A percentile compares a stretch with the other conserved stretches of the same genome.
Conservation (phyloP, 495 filamentous ascomycete genomes). For the Podospora sp. region DNA sequence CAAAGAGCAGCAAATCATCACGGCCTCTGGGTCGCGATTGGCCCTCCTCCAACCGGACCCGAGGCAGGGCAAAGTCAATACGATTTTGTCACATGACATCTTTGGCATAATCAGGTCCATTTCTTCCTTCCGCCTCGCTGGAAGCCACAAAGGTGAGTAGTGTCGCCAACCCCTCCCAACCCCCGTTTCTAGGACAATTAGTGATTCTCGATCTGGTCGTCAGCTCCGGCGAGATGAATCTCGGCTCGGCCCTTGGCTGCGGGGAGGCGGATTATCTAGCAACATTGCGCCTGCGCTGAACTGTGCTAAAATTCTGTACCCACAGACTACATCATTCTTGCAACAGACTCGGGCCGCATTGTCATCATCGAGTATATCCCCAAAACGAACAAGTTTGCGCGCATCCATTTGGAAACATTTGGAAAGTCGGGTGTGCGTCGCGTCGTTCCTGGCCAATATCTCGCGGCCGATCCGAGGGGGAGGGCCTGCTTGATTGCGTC, state of each 20-base stretch:
- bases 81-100: slow-evolving; percentile 85
- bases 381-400: slow-evolving; percentile 81
- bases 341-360: slow-evolving; percentile 93
- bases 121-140: slow-evolving; percentile 85
- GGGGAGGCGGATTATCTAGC: slow-evolving; percentile 28
- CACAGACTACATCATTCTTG: slow-evolving; percentile 93
- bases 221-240: slow-evolving; percentile 45
- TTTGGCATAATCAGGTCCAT: slow-evolving; percentile 92
- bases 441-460: slow-evolving; percentile 92
- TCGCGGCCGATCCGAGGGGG: slow-evolving; percentile 93
- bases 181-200: slow-evolving; percentile 67
- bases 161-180: slow-evolving; percentile 25
- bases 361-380: slow-evolving; percentile 91
- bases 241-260: slow-evolving; percentile 27
- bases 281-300: slow-evolving; percentile 34
- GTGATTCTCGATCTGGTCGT: slow-evolving; percentile 81
- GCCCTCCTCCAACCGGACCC: slow-evolving; percentile 87
- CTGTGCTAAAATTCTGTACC: slow-evolving; percentile 44
- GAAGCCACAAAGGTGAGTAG: slow-evolving; percentile 93
- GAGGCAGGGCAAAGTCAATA: slow-evolving; percentile 78
- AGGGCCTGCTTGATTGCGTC: slow-evolving; percentile 92
- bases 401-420: slow-evolving; percentile 93
- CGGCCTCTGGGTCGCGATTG: slow-evolving; percentile 86
- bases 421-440: slow-evolving; percentile 95
- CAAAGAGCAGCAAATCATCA: slow-evolving; percentile 95